Evolutionary conservation across 371 early-diverging fungal genomes (phyloP).

Genomic region (Mucor saturninus): DNA sequence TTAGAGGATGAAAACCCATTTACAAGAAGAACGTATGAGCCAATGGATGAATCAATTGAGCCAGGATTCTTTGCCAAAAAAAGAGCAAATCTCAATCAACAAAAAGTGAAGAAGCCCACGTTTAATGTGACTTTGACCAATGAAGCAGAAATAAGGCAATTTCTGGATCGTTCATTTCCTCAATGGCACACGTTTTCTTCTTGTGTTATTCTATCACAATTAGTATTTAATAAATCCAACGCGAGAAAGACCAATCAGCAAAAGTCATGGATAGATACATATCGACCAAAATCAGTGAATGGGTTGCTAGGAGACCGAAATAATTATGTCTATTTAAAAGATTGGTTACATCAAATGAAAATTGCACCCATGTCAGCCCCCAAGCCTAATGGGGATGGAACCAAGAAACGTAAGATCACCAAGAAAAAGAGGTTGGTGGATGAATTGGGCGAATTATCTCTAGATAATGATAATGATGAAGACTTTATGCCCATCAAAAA

Average conservation of each 20-base stretch:
- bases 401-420: conserved; percentile 5
- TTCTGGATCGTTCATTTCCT: conserved; percentile 17
- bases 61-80: background rate
- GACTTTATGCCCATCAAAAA: conserved; percentile 27
- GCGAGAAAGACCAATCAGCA: background rate
- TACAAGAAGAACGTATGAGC: background rate
- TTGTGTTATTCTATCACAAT: conserved; percentile 15
- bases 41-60: background rate
- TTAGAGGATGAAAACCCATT: background rate
- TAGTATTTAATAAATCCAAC: conserved; percentile 7
- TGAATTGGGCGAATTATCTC: background rate
- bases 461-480: conserved; percentile 29
- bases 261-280: conserved; percentile 40
- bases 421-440: conserved; percentile 17
- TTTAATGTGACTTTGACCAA: background rate
- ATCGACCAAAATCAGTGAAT: conserved; percentile 32
- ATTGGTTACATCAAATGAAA: conserved; percentile 50
- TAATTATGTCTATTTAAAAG: conserved; percentile 31
- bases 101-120: background rate
- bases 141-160: conserved; percentile 1
- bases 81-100: background rate
- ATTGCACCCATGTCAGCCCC: conserved; percentile 31
- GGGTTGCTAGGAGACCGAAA: conserved; percentile 34
- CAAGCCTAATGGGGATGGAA: background rate
- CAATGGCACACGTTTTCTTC: conserved; percentile 21